Percentiles rank a stretch among this genome's conserved stretches.
These are phyloP conservation scores for Isabelozyma rhagii DNA, from an alignment of 805 yeast species.

Conservation along the genomic window DNA sequence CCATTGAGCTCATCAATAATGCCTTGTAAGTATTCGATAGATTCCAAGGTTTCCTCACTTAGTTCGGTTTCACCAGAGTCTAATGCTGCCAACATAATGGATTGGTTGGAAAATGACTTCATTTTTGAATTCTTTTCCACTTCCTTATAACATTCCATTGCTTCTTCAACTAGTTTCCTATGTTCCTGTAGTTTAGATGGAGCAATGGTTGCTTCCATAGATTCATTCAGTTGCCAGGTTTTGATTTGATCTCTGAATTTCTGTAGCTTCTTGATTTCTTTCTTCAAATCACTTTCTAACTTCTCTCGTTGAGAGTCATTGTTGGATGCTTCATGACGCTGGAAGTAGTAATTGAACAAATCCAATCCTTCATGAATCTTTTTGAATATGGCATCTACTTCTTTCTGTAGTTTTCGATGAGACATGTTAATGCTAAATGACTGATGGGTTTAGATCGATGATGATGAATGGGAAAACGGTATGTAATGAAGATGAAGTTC, in stretches of 20 bases:
- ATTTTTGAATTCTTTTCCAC: slow-evolving; percentile 42
- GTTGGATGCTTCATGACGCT: slow-evolving; percentile 37
- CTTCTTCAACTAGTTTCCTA: slow-evolving; percentile 39
- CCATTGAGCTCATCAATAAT: slow-evolving; percentile 28
- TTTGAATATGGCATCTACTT: slow-evolving; percentile 41
- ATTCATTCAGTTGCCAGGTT: slow-evolving; percentile 40
- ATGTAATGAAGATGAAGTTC: background rate
- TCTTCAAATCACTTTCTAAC: slow-evolving; percentile 41
- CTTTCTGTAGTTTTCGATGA: slow-evolving; percentile 37
- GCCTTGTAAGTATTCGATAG: slow-evolving; percentile 28
- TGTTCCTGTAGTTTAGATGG: slow-evolving; percentile 32
- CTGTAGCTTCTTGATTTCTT: slow-evolving; percentile 44
- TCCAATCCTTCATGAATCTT: slow-evolving; percentile 45
- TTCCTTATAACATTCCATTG: slow-evolving; percentile 44
- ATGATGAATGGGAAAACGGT: background rate
- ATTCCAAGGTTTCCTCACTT: slow-evolving; percentile 32
- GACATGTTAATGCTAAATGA: slow-evolving; percentile 13
- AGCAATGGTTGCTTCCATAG: slow-evolving; percentile 22
- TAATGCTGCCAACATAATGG: slow-evolving; percentile 41
- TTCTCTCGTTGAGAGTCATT: slow-evolving; percentile 44
- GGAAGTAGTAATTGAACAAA: slow-evolving; percentile 41
- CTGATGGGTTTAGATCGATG: background rate
- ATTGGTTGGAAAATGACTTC: slow-evolving; percentile 44
- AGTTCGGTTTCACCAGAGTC: slow-evolving; percentile 26
- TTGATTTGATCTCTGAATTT: slow-evolving; percentile 45